Evolutionary conservation across 23 red algal species (phyloP).

Genomic region (Gracilaria caudata): DNA sequence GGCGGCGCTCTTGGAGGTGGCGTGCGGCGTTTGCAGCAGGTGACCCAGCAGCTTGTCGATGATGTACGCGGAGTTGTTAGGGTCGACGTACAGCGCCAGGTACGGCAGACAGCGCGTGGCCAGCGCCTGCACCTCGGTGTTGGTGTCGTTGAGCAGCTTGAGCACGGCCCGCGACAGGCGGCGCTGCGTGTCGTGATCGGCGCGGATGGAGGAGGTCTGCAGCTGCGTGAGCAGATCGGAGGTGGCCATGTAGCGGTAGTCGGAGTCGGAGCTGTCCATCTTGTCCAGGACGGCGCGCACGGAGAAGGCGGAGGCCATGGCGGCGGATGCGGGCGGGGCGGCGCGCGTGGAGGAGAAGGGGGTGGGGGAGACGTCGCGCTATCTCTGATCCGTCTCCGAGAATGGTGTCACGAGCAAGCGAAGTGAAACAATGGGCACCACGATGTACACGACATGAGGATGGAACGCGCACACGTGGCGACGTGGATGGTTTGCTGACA

Average conservation of each 20-base stretch:
- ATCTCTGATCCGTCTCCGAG: background rate
- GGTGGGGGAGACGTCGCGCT: background rate
- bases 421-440: no score
- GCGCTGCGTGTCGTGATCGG: slow-evolving; percentile 62
- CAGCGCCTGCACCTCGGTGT: slow-evolving; percentile 88
- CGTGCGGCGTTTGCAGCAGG: slow-evolving; percentile 9
- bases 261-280: slow-evolving; percentile 80
- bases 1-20: background rate
- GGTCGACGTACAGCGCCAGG: slow-evolving; percentile 54
- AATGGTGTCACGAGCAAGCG: background rate
- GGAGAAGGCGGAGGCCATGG: slow-evolving; percentile 28
- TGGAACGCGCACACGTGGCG: no score
- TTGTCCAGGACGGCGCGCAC: slow-evolving; percentile 47
- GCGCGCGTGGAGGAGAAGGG: background rate
- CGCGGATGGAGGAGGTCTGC: slow-evolving; percentile 35
- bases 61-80: slow-evolving; percentile 46
- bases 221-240: slow-evolving; percentile 87
- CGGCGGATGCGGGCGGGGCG: background rate
- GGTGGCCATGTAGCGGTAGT: slow-evolving; percentile 92
- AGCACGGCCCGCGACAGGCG: slow-evolving; percentile 64
- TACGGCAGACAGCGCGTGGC: slow-evolving; percentile 79
- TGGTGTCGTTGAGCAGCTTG: slow-evolving; percentile 76
- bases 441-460: no score
- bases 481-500: no score
- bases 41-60: slow-evolving; percentile 65